A percentile compares a stretch with the other conserved stretches of the same genome.
phyloP scores from a whole-genome alignment of 169 alveolate genomes.

The Eimeria necatrix region DNA sequence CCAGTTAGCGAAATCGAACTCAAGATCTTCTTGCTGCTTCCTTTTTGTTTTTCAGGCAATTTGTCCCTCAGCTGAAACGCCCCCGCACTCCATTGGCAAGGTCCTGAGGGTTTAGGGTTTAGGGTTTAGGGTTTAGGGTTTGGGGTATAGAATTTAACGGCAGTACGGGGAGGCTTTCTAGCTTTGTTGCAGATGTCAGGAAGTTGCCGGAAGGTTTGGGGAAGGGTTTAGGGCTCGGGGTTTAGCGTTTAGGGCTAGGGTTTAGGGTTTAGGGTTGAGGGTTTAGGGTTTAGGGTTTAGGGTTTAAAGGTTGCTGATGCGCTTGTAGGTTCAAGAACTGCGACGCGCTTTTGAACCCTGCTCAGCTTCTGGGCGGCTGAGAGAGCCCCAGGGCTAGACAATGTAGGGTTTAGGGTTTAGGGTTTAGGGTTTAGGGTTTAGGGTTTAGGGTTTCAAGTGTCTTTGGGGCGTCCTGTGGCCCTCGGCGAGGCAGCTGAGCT shows the following conservation, averaged over 20 bases:
- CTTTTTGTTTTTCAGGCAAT: neutral
- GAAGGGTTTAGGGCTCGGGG: too few species aligned
- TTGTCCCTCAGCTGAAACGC: too few species aligned
- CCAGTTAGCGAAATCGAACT: neutral
- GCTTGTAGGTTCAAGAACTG: neutral
- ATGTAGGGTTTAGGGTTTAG: slow-evolving; percentile 12
- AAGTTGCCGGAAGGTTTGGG: too few species aligned
- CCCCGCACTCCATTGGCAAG: too few species aligned
- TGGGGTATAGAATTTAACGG: too few species aligned
- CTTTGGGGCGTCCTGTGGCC: too few species aligned
- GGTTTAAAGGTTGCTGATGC: too few species aligned
- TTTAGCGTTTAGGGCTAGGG: neutral
- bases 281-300: too few species aligned
- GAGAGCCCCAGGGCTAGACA: neutral
- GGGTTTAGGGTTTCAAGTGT: neutral
- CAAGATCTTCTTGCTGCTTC: neutral
- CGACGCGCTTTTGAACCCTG: slow-evolving; percentile 1
- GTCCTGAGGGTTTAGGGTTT: neutral
- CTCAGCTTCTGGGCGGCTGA: slow-evolving; percentile 3
- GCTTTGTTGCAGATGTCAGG: too few species aligned
- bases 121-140: slow-evolving; percentile 33
- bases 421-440: slow-evolving; percentile 19
- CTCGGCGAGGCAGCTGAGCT: too few species aligned
- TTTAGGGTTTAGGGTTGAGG: neutral
- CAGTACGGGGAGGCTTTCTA: too few species aligned